Evolutionary conservation across 495 filamentous ascomycete genomes (phyloP).

Genomic region (Pyrenopolyporus hunteri): DNA sequence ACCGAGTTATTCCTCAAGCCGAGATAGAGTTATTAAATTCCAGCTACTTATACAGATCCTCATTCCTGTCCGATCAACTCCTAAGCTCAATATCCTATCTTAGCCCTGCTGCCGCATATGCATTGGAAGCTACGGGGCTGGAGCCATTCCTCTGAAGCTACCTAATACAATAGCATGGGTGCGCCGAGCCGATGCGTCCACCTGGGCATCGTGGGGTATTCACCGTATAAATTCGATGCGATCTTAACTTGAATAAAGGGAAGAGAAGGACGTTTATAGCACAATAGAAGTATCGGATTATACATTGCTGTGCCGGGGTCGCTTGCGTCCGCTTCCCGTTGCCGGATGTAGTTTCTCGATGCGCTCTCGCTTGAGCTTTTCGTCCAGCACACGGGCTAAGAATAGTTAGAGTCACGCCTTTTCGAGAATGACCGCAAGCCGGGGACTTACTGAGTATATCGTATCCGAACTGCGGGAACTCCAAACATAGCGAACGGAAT

Average conservation of each 20-base stretch:
- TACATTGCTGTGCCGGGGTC: constrained; percentile 54
- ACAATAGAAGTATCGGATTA: constrained; percentile 7
- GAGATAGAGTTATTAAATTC: too few relatives aligned
- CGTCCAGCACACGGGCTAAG: constrained; percentile 62
- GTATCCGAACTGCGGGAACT: constrained; percentile 88
- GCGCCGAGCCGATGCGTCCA: neutral
- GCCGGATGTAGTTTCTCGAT: constrained; percentile 59
- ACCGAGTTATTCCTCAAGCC: too few relatives aligned
- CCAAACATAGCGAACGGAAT: constrained; percentile 80
- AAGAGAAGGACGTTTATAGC: neutral
- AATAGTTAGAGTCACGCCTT: constrained; percentile 21
- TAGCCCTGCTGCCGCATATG: too few relatives aligned
- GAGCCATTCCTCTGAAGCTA: neutral
- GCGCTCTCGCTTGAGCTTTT: constrained; percentile 63
- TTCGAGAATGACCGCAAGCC: neutral
- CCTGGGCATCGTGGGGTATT: neutral
- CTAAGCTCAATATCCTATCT: too few relatives aligned
- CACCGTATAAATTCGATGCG: neutral
- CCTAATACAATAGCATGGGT: constrained; percentile 5
- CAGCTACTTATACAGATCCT: too few relatives aligned
- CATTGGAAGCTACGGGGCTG: too few relatives aligned
- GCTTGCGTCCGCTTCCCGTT: constrained; percentile 56
- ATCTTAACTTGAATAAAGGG: neutral
- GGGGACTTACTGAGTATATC: constrained; percentile 74
- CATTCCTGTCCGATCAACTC: too few relatives aligned